These are phyloP conservation scores for Wickerhamiella spandovensis DNA, from an alignment of 805 yeast species.

Conservation along the genomic window DNA sequence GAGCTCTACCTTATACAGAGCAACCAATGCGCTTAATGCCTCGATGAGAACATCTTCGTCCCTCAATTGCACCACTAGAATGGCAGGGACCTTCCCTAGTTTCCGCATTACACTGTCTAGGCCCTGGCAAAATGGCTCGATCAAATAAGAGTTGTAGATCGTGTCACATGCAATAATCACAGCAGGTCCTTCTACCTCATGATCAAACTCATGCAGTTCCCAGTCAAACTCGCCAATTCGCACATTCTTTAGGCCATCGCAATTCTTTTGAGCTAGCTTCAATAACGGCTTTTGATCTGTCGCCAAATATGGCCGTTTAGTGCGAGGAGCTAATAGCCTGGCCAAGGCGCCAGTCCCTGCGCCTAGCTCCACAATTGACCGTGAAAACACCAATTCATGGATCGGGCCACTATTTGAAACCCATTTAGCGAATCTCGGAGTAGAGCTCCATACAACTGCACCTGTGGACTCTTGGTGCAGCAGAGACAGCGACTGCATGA, in stretches of 20 bases:
- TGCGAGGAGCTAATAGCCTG: constrained; percentile 3
- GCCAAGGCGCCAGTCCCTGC: constrained; percentile 19
- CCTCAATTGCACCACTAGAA: background rate
- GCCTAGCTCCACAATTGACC: constrained; percentile 15
- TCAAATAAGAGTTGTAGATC: constrained; percentile 15
- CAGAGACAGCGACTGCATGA: constrained; percentile 11
- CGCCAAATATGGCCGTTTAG: constrained; percentile 5
- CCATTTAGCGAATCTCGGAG: constrained; percentile 11
- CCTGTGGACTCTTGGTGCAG: constrained; percentile 16
- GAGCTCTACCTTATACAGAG: background rate
- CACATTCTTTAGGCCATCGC: constrained; percentile 4
- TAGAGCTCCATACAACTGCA: constrained; percentile 16
- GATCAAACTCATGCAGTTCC: constrained; percentile 13
- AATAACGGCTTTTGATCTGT: constrained; percentile 18
- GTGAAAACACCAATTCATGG: background rate
- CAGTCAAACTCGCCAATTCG: constrained; percentile 14
- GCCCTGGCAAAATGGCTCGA: constrained; percentile 12
- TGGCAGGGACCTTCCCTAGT: background rate
- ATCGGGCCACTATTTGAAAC: background rate
- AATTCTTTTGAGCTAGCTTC: constrained; percentile 11
- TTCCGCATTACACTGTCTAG: constrained; percentile 6
- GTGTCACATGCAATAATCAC: constrained; percentile 17
- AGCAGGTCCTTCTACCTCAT: constrained; percentile 1
- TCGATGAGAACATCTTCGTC: background rate
- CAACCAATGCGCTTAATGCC: background rate